phyloP scores from a whole-genome alignment of 208 protist species.

The Leishmania gerbilli region DNA sequence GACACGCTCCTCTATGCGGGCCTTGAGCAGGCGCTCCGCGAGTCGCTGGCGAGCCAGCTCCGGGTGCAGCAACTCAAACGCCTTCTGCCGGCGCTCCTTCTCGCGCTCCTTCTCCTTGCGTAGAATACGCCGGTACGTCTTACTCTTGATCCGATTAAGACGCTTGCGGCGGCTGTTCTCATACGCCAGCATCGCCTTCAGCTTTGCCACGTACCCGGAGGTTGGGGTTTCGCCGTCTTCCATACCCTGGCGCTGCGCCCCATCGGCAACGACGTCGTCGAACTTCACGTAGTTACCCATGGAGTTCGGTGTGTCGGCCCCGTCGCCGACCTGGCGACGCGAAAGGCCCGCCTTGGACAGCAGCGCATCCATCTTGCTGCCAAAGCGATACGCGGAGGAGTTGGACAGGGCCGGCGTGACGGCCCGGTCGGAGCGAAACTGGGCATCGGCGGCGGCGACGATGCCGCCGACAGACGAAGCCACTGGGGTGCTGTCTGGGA shows the following conservation, averaged over 20 bases:
- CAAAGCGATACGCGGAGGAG: conserved; percentile 54
- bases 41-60: conserved; percentile 76
- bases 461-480: conserved; percentile 77
- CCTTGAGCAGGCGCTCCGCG: conserved; percentile 76
- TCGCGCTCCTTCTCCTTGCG: conserved; percentile 92
- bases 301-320: conserved; percentile 31
- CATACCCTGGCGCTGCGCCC: conserved; percentile 8
- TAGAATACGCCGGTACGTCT: conserved; percentile 92
- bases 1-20: conserved; percentile 86
- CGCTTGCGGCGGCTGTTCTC: conserved; percentile 86
- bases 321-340: conserved; percentile 21
- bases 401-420: conserved; percentile 17
- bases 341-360: conserved; percentile 65
- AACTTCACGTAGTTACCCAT: conserved; percentile 52
- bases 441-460: conserved; percentile 48
- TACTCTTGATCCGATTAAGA: conserved; percentile 93
- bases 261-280: conserved; percentile 18
- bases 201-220: conserved; percentile 80
- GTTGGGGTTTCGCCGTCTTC: conserved; percentile 36
- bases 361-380: conserved; percentile 54
- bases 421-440: conserved; percentile 24
- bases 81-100: conserved; percentile 74
- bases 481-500: conserved; percentile 73
- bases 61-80: conserved; percentile 89
- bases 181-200: conserved; percentile 90